A percentile compares a stretch with the other conserved stretches of the same genome.
Conservation (phyloP, 2,329 filamentous ascomycete species). For the Fusarium nurragi region DNA sequence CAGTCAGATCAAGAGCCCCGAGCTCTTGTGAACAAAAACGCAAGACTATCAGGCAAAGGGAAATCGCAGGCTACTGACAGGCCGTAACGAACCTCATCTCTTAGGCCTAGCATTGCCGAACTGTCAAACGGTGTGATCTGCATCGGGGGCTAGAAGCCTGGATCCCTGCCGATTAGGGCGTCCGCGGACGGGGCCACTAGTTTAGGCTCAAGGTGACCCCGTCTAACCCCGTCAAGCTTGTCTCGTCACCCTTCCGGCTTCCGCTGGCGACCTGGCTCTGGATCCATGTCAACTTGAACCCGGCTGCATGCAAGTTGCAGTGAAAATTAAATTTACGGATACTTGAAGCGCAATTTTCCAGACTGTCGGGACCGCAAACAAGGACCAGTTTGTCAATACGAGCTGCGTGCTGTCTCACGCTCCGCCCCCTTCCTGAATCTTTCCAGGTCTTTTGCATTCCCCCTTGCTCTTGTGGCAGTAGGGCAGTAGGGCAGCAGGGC, state of each 20-base stretch:
- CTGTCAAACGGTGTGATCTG: slow-evolving; percentile 46
- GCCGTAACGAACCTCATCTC: slow-evolving; percentile 19
- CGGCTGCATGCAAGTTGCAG: slow-evolving; percentile 41
- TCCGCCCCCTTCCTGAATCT: slow-evolving; percentile 26
- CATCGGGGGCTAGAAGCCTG: slow-evolving; percentile 43
- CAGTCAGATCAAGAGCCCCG: background rate
- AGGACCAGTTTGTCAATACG: slow-evolving; percentile 39
- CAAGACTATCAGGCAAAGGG: background rate
- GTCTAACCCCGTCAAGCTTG: slow-evolving; percentile 41
- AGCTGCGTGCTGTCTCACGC: slow-evolving; percentile 30
- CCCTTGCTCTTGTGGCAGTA: slow-evolving; percentile 23
- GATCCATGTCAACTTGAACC: slow-evolving; percentile 33
- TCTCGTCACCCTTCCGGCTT: slow-evolving; percentile 39
- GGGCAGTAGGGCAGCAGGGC: slow-evolving; percentile 17
- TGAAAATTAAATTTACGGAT: slow-evolving; percentile 45
- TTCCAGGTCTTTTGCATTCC: slow-evolving; percentile 24
- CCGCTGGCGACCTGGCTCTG: slow-evolving; percentile 26
- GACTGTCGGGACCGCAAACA: slow-evolving; percentile 48
- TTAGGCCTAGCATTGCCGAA: slow-evolving; percentile 40
- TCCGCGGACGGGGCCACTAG: slow-evolving; percentile 35
- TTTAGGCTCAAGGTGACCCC: slow-evolving; percentile 39
- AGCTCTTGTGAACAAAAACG: background rate
- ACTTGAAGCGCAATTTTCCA: slow-evolving; percentile 51
- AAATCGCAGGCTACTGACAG: slow-evolving; percentile 19
- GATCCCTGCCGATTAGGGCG: slow-evolving; percentile 42